phyloP scores from a whole-genome alignment of 2,329 filamentous ascomycete genomes.

The Leptodontidium sp. region DNA sequence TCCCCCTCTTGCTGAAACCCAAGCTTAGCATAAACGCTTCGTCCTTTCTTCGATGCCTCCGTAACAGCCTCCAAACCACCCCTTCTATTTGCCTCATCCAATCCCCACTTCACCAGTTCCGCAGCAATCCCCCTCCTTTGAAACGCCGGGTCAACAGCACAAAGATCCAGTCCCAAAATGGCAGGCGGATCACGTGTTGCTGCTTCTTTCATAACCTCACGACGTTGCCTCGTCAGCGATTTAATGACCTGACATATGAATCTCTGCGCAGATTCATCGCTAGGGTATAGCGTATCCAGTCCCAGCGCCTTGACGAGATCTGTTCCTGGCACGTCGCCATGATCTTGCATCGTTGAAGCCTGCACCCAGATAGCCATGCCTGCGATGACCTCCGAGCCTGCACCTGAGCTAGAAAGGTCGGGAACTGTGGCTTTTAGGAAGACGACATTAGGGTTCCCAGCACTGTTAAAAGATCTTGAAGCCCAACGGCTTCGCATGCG shows the following conservation, averaged over 20 bases:
- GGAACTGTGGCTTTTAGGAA: conserved; percentile 15
- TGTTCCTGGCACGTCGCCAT: conserved; percentile 8
- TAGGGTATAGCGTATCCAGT: conserved; percentile 12
- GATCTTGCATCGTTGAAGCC: not conserved
- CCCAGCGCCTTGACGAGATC: conserved; percentile 7
- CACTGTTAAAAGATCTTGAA: not conserved
- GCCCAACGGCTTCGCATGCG: conserved; percentile 14
- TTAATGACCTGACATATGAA: conserved; percentile 12
- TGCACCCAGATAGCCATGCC: conserved; percentile 23
- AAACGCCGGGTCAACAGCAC: conserved; percentile 18
- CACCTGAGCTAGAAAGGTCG: not conserved
- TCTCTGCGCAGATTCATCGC: conserved; percentile 7
- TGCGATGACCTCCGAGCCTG: conserved; percentile 4
- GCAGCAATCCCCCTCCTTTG: conserved; percentile 15
- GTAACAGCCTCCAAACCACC: conserved; percentile 17
- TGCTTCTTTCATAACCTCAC: conserved; percentile 2
- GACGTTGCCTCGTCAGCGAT: conserved; percentile 15
- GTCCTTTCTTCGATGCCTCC: conserved; percentile 13
- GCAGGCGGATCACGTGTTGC: conserved; percentile 8
- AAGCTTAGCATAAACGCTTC: conserved; percentile 8
- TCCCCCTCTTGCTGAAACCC: conserved; percentile 17
- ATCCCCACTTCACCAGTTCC: conserved; percentile 17
- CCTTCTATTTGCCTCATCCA: conserved; percentile 12
- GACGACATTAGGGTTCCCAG: conserved; percentile 12
- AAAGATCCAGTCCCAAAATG: conserved; percentile 18